Conservation (phyloP, 1,284 basidiomycete genomes). For the Xerocomus amazonicus region DNA sequence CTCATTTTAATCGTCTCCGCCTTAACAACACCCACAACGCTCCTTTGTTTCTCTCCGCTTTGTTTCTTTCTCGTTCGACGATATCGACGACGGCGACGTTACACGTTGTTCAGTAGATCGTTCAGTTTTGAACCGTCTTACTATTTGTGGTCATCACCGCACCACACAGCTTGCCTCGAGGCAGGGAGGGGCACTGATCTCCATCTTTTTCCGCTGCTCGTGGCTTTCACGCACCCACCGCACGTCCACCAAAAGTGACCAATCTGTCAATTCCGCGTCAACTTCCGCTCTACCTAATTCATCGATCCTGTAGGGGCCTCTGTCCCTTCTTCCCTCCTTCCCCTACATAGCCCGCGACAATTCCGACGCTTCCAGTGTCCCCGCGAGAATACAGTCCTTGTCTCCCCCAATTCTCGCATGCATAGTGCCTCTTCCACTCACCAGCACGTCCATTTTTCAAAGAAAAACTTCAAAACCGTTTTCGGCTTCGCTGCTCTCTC, state of each 20-base stretch:
- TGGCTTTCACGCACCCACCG: conserved; percentile 36
- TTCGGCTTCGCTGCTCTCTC: conserved; percentile 37
- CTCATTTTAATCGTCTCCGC: conserved; percentile 21
- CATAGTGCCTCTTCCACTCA: conserved; percentile 38
- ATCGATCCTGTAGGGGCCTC: conserved; percentile 27
- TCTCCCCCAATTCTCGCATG: conserved; percentile 34
- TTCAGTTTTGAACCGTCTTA: conserved; percentile 19
- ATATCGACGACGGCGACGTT: conserved; percentile 11
- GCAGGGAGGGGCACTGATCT: conserved; percentile 24
- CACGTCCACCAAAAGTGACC: conserved; percentile 32
- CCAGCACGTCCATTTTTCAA: conserved; percentile 34
- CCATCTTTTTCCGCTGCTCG: conserved; percentile 34
- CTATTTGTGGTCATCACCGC: conserved; percentile 22
- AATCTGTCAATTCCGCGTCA: conserved; percentile 29
- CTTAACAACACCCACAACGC: conserved; percentile 22
- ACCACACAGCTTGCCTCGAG: conserved; percentile 28
- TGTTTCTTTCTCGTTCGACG: conserved; percentile 1
- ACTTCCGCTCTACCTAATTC: conserved; percentile 33
- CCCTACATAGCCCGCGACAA: conserved; percentile 23
- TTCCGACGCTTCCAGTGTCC: conserved; percentile 19
- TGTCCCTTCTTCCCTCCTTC: conserved; percentile 22
- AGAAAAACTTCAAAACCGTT: conserved; percentile 42
- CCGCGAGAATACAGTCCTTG: conserved; percentile 21
- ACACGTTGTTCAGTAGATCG: conserved; percentile 8
- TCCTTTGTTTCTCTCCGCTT: conserved; percentile 15